Base-by-base conservation (phyloP, 2,329 filamentous ascomycete species). In the Trichoderma citrinoviride region DNA sequence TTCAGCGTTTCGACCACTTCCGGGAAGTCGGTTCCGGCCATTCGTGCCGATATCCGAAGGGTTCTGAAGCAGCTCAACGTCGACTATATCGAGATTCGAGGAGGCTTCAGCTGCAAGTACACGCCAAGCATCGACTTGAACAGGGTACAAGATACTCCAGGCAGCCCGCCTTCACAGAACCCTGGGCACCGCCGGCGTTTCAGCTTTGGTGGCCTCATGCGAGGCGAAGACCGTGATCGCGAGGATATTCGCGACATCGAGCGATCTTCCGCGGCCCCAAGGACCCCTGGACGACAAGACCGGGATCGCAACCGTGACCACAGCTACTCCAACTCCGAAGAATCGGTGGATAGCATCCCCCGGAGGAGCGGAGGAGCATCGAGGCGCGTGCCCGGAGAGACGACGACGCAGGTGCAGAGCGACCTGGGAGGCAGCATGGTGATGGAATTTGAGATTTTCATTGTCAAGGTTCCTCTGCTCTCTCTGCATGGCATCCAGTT, bases 1-100 rank as follows among this genome's bases (percentile, higher is more conserved):
- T 98, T 99, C 79, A 98, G 94, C 72, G 95, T 98, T 61, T 96
- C 92, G 4, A 99, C 95, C 0, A 99, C 95, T 7, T 97, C 93
- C 65, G 95, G 89, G 73, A 96, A 96, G 74, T 92, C 94, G 1
- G 86, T 98, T 12, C 82, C 88, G 1, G 87, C 92, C 66, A 99
- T 99, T 68, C 88, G 94, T 44, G 82, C 87, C 7, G 95, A 99
- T 74, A 91, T 99, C 70, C 96, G 96, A 73, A 86, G 94, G 56
- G 95, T 98, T 3, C 79, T 99, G 60, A 90, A 88, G 70, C 89
- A 94, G 74, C 85, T 98, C 17, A 91, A 91, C 17, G 92, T 98
- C n/a, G 90, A 96, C 14, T 97, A 91, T 74, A 87, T 84, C 3
- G 94, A 98, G 77, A 97, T 98, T 75, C 92, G 91, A 75, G 94